Conservation (phyloP, 2,329 filamentous ascomycete genomes). For the Chlorencoelia australis region DNA sequence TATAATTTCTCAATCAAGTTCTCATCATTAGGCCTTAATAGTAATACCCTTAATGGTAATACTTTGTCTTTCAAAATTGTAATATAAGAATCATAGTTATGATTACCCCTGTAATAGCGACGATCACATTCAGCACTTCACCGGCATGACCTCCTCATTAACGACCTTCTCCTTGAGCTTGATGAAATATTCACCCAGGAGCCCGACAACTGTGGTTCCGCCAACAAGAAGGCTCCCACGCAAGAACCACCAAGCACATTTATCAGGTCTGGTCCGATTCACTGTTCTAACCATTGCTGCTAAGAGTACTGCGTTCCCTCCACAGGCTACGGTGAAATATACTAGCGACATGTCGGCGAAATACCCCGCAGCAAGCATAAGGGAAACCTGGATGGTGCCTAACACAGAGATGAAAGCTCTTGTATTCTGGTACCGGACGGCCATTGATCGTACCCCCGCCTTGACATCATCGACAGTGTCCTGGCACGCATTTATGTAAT, state of each 20-base stretch:
- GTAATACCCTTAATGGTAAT: too few species aligned
- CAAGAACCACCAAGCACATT: slow-evolving; percentile 9
- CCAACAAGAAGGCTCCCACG: too few species aligned
- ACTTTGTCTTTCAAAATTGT: too few species aligned
- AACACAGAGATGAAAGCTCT: background rate
- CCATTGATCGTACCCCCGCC: slow-evolving; percentile 6
- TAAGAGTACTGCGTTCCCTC: background rate
- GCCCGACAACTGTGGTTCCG: too few species aligned
- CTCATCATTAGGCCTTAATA: too few species aligned
- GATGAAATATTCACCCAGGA: too few species aligned
- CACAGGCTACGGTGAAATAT: background rate
- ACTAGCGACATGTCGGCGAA: background rate
- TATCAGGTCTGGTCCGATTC: slow-evolving; percentile 1
- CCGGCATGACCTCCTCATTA: too few species aligned
- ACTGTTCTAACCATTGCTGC: slow-evolving; percentile 1
- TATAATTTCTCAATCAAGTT: too few species aligned
- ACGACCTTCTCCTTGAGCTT: too few species aligned
- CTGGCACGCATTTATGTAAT: slow-evolving; percentile 8
- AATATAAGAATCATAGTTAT: too few species aligned
- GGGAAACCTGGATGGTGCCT: background rate
- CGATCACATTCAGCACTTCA: too few species aligned
- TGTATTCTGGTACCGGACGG: slow-evolving; percentile 1
- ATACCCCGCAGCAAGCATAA: background rate
- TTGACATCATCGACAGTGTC: slow-evolving; percentile 7
- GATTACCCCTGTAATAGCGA: too few species aligned